Base-by-base conservation (phyloP, 2,329 filamentous ascomycete genomes). In the Trichoderma sp. region DNA sequence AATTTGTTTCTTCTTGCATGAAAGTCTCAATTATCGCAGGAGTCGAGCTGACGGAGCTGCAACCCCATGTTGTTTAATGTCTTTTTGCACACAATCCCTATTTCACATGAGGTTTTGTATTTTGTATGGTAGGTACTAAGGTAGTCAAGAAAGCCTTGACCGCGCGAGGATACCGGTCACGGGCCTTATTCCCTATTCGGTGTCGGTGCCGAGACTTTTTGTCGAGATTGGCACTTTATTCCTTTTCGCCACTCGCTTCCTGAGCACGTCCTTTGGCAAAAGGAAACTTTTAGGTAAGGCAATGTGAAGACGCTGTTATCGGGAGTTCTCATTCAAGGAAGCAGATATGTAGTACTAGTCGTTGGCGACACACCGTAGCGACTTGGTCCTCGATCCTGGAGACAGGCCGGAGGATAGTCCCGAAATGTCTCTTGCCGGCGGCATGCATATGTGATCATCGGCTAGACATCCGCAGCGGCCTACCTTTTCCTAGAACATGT, bases 361-460 rank as follows among this genome's bases (percentile, higher is more conserved):
- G 52, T 27, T 54, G 52, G 32, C 58, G 34, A 19, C 45, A n/a
- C n/a, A n/a, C n/a, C n/a, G 50, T 29, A 53, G 60, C 48, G 34
- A 52, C 19, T 29, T 39, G 60, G 48, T 9, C 57, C 29, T 56
- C 1, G 25, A 54, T 25, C 19, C 42, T 17, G 45, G 13, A 53
- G 60, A 64, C n/a, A 63, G 48, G 7, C 45, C 57, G 57, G 57
- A 29, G 29, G 42, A 19, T 13, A 19, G 25, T 29, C 32, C 60
- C 50, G 60, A 32, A 53, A 32, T 54, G 60, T 64, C 22, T 52
- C 50, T 53, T 52, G 48, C 19, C 34, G 34, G 37, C 34, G 34
- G 37, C 37, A 57, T 22, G 50, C 50, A 48, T 52, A 65, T 65
- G 63, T 56, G 63, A 57, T 65, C 52, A 57, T 57, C 63, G 52